Evolutionary conservation across 495 filamentous ascomycete species (phyloP).

Genomic region (Evansstolkia leycettana): DNA sequence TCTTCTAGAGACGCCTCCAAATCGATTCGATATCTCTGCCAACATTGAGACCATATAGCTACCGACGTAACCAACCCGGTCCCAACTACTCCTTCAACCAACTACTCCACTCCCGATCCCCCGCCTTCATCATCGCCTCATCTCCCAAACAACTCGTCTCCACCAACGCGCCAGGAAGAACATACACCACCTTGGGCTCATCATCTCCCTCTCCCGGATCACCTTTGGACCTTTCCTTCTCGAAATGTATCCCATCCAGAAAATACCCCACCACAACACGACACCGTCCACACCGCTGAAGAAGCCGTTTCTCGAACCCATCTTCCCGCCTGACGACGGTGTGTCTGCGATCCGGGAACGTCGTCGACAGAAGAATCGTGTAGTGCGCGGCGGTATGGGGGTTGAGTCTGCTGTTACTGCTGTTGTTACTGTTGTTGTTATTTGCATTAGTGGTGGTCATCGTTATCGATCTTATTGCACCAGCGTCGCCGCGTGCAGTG

Average conservation of each 20-base stretch:
- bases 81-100: constrained; percentile 6
- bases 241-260: constrained; percentile 27
- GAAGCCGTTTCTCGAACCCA: constrained; percentile 60
- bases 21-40: no score
- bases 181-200: constrained; percentile 33
- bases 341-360: constrained; percentile 31
- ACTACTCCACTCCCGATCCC: constrained; percentile 22
- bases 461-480: no score
- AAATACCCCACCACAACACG: constrained; percentile 51
- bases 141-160: constrained; percentile 29
- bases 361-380: constrained; percentile 37
- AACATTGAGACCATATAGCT: no score
- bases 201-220: constrained; percentile 11
- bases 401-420: constrained; percentile 2
- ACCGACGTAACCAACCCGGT: background rate
- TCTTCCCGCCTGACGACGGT: constrained; percentile 49
- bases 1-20: no score
- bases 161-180: constrained; percentile 39
- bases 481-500: no score
- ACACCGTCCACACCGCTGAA: constrained; percentile 52
- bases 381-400: no score
- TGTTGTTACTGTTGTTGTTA: no score
- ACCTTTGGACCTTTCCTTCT: constrained; percentile 10
- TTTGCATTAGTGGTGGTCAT: no score
- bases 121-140: constrained; percentile 9